Conservation (phyloP, 1,284 basidiomycete species). For the Sanguinoderma infundibulare region DNA sequence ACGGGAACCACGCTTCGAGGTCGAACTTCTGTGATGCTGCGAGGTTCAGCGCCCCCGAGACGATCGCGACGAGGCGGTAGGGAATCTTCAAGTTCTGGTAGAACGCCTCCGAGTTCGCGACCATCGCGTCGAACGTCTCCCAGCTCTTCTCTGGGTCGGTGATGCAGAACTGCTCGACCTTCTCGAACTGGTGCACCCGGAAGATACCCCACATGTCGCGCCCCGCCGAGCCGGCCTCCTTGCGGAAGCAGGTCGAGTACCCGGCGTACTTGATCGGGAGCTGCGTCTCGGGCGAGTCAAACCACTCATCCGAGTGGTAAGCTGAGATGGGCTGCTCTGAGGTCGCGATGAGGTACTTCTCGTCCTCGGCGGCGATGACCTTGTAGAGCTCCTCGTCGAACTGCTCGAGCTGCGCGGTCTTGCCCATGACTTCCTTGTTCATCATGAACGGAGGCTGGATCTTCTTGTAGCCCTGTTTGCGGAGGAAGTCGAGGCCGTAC, state of each 20-base stretch:
- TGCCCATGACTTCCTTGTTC: conserved; percentile 97
- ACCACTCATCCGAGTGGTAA: conserved; percentile 96
- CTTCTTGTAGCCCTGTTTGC: conserved; percentile 87
- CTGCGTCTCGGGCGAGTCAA: conserved; percentile 90
- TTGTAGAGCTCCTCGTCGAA: conserved; percentile 99
- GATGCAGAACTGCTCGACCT: conserved; percentile 97
- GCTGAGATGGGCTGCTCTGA: conserved; percentile 99
- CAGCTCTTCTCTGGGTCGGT: conserved; percentile 95
- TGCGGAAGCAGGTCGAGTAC: conserved; percentile 97
- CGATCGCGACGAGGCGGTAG: conserved; percentile 95
- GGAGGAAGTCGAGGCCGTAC: conserved; percentile 94
- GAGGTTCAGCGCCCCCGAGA: conserved; percentile 95
- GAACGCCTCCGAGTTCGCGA: conserved; percentile 90
- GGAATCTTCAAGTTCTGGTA: conserved; percentile 93
- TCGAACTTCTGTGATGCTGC: conserved; percentile 98
- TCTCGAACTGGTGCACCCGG: conserved; percentile 99
- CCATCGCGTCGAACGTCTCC: conserved; percentile 93
- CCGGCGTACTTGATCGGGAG: conserved; percentile 89
- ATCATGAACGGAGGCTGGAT: conserved; percentile 98
- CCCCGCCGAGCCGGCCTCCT: conserved; percentile 96
- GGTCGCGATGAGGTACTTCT: conserved; percentile 99
- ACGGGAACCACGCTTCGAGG: conserved; percentile 99
- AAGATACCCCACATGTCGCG: conserved; percentile 99
- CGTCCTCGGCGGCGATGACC: conserved; percentile 90
- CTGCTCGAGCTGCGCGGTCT: conserved; percentile 97